A percentile compares a stretch with the other conserved stretches of the same genome.
phyloP scores from a whole-genome alignment of 495 filamentous ascomycete species.

The Aspergillus avenaceus region DNA sequence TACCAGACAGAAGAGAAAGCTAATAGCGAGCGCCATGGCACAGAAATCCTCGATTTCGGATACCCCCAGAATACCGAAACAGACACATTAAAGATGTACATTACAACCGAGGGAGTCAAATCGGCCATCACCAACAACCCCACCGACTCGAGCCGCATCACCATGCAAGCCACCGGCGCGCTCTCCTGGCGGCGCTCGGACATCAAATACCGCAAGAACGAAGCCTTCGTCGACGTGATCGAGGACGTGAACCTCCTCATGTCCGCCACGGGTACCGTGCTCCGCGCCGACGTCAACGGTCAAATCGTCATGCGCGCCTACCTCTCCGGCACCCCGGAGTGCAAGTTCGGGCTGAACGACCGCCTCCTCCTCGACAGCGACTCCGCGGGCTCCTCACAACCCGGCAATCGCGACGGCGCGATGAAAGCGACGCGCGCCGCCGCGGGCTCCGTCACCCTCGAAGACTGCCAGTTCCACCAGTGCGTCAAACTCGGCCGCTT shows the following conservation, averaged over 20 bases:
- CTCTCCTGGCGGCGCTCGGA: constrained; percentile 95
- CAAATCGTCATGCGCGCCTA: constrained; percentile 99
- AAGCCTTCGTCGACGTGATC: constrained; percentile 98
- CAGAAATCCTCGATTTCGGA: constrained; percentile 98
- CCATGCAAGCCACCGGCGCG: constrained; percentile 97
- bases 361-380: constrained; percentile 73
- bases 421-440: constrained; percentile 91
- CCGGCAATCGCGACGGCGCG: constrained; percentile 29
- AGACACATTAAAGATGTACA: constrained; percentile 99
- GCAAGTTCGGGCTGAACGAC: constrained; percentile 99
- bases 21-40: not conserved
- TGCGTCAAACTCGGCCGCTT: constrained; percentile 98
- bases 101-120: constrained; percentile 98
- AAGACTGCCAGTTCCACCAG: constrained; percentile 99
- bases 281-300: constrained; percentile 94
- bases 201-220: constrained; percentile 99
- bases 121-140: constrained; percentile 73
- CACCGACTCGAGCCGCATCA: constrained; percentile 87
- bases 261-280: constrained; percentile 90
- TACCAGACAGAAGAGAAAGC: not conserved
- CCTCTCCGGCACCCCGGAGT: constrained; percentile 93
- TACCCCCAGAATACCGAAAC: constrained; percentile 99
- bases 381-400: constrained; percentile 51
- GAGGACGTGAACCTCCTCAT: constrained; percentile 99
- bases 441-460: constrained; percentile 90